A percentile compares a stretch with the other conserved stretches of the same genome.
phyloP scores from a whole-genome alignment of 768 basidiomycete species.

The Plicaturopsis crispa region DNA sequence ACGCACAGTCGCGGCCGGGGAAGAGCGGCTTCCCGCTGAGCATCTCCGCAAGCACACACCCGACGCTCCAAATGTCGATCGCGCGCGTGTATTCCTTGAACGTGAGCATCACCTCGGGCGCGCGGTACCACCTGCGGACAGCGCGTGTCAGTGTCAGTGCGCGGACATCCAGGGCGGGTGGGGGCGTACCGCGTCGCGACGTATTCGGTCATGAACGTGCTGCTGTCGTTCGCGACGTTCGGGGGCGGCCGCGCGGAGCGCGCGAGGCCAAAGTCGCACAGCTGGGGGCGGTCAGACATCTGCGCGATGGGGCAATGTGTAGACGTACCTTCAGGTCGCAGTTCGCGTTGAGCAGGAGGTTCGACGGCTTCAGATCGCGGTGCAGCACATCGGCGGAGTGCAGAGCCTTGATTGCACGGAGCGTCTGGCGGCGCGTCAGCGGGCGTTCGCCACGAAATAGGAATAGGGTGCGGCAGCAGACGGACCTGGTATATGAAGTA shows the following conservation, averaged over 20 bases:
- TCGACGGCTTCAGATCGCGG: slow-evolving; percentile 94
- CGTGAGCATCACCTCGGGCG: slow-evolving; percentile 96
- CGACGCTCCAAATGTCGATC: slow-evolving; percentile 84
- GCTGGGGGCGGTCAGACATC: slow-evolving; percentile 25
- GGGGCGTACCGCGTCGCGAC: slow-evolving; percentile 87
- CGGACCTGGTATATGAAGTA: slow-evolving; percentile 94
- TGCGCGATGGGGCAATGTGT: slow-evolving; percentile 3
- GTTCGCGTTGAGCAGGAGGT: slow-evolving; percentile 91
- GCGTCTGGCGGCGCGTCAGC: slow-evolving; percentile 40
- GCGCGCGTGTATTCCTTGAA: slow-evolving; percentile 93
- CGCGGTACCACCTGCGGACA: slow-evolving; percentile 79
- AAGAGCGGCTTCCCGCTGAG: slow-evolving; percentile 87
- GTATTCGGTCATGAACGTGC: slow-evolving; percentile 88
- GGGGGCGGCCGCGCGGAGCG: slow-evolving; percentile 71
- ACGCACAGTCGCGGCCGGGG: slow-evolving; percentile 87
- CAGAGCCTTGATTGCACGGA: slow-evolving; percentile 89
- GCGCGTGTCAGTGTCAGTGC: too few relatives aligned
- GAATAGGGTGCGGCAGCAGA: slow-evolving; percentile 10
- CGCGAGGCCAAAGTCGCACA: slow-evolving; percentile 86
- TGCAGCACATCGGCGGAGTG: slow-evolving; percentile 94
- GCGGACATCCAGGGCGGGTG: too few relatives aligned
- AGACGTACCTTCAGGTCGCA: slow-evolving; percentile 83
- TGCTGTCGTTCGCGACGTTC: slow-evolving; percentile 65
- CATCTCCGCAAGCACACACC: slow-evolving; percentile 89
- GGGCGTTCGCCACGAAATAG: not conserved